Conservation (phyloP, 2,329 filamentous ascomycete genomes). For the Aspergillus sp. region DNA sequence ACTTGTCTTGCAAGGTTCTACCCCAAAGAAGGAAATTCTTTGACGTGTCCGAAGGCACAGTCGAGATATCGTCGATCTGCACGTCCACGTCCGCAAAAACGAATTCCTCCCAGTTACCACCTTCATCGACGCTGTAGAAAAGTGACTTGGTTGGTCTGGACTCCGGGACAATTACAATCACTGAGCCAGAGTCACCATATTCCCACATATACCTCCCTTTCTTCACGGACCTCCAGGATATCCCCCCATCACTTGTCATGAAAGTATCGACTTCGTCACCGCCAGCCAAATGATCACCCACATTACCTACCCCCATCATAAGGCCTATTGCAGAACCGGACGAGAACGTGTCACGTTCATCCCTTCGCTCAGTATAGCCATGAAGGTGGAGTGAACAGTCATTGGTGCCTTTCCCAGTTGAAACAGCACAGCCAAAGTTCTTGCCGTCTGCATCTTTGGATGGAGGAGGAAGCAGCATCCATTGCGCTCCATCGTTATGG, state of each 20-base stretch:
- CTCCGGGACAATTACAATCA: slow-evolving; percentile 82
- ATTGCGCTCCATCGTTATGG: slow-evolving; percentile 92
- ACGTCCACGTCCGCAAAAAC: slow-evolving; percentile 71
- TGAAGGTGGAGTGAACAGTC: slow-evolving; percentile 89
- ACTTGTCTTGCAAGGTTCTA: slow-evolving; percentile 47
- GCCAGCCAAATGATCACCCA: slow-evolving; percentile 68
- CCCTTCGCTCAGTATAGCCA: slow-evolving; percentile 85
- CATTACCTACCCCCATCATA: slow-evolving; percentile 89
- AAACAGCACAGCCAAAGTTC: slow-evolving; percentile 65
- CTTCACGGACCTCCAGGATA: slow-evolving; percentile 81
- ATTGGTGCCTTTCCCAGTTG: slow-evolving; percentile 52
- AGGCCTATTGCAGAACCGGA: slow-evolving; percentile 85
- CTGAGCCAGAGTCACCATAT: slow-evolving; percentile 90
- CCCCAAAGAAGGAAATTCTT: slow-evolving; percentile 93
- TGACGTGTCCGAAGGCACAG: slow-evolving; percentile 82
- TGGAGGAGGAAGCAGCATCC: slow-evolving; percentile 75
- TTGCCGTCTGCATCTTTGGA: slow-evolving; percentile 69
- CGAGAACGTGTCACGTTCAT: slow-evolving; percentile 82
- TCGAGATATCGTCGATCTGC: slow-evolving; percentile 76
- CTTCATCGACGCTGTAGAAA: slow-evolving; percentile 78
- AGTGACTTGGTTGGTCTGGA: slow-evolving; percentile 65
- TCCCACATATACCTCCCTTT: slow-evolving; percentile 92
- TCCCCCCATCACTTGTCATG: slow-evolving; percentile 85
- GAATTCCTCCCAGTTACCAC: slow-evolving; percentile 74
- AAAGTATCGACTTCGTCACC: slow-evolving; percentile 81